Base-by-base conservation (phyloP, 257 asterid genomes). In the Paraleonurus japonicus region DNA sequence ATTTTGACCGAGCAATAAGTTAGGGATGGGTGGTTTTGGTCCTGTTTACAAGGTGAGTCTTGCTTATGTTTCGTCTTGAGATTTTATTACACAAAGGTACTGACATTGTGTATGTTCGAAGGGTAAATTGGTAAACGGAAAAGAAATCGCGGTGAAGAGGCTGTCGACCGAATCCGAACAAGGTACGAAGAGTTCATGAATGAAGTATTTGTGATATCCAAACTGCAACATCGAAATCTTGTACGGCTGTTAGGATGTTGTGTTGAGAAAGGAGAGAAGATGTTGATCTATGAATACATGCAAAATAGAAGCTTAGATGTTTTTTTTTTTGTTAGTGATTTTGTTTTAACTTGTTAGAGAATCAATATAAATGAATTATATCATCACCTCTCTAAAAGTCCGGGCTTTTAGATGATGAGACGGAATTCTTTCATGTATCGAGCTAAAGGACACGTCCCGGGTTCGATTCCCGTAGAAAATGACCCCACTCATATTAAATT, bases 11-110 rank as follows among this genome's bases (percentile, higher is more conserved):
- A 72, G 27, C 28, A 78, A 78, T 65, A 63, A 69, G 61, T 69
- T 83, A 1, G 85, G 88, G 7, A 73, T 51, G 83, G 88, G 88
- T 26, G 88, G 88, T 20, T 83, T 78, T 72, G 87, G 85, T 50
- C 76, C 75, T 1, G 81, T 80, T 67, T 83, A 80, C 43, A 80
- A 60, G 79, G 87, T 83, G 70, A 55, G 28, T 26, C 6, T 19
- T 22, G 9, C 47, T 55, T 12, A 47, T 70, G 19, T 16, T 12
- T 10, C 16, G 8, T 41, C 32, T 41, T 13, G 12, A 5, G 26
- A 0, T 7, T n/a, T 3, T 57, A 32, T 32, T 30, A 15, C 28
- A 16, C 3, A 7, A 0, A 13, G 47, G 8, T 23, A 16, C 27
- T 70, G 13, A 50, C 15, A 43, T 41, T 27, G 4, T 61, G 47